These are phyloP conservation scores for Biscogniauxia marginata DNA, from an alignment of 2,329 filamentous ascomycete species.

Conservation along the genomic window DNA sequence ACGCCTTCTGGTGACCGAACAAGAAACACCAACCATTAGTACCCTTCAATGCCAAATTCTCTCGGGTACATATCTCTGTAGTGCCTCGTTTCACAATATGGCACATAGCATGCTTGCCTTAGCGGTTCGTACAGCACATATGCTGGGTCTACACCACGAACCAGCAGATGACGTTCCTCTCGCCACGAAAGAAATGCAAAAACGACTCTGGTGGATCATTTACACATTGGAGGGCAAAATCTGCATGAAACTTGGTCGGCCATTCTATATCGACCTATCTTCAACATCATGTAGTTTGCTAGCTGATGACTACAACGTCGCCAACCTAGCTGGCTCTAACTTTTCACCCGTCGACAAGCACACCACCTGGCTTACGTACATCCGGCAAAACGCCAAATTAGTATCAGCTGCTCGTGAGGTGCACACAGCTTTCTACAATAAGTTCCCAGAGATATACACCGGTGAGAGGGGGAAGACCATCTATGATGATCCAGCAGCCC, in stretches of 20 bases:
- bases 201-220: slow-evolving; percentile 52
- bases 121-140: slow-evolving; percentile 44
- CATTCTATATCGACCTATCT: slow-evolving; percentile 35
- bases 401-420: slow-evolving; percentile 31
- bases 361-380: slow-evolving; percentile 40
- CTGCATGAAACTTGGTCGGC: slow-evolving; percentile 47
- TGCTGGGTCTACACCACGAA: slow-evolving; percentile 48
- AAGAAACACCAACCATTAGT: slow-evolving; percentile 46
- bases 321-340: slow-evolving; percentile 30
- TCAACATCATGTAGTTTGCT: slow-evolving; percentile 38
- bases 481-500: slow-evolving; percentile 26
- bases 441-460: slow-evolving; percentile 30
- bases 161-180: slow-evolving; percentile 40
- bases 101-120: slow-evolving; percentile 39
- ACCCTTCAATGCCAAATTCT: slow-evolving; percentile 50
- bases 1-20: slow-evolving; percentile 40
- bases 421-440: slow-evolving; percentile 37
- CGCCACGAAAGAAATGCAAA: slow-evolving; percentile 32
- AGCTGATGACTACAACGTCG: slow-evolving; percentile 33
- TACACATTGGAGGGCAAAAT: slow-evolving; percentile 48
- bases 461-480: slow-evolving; percentile 18
- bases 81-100: slow-evolving; percentile 49
- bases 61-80: slow-evolving; percentile 44
- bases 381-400: slow-evolving; percentile 35
- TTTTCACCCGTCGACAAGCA: slow-evolving; percentile 32